Base-by-base conservation (phyloP, 2,329 filamentous ascomycete genomes). In the Neurospora sp. region DNA sequence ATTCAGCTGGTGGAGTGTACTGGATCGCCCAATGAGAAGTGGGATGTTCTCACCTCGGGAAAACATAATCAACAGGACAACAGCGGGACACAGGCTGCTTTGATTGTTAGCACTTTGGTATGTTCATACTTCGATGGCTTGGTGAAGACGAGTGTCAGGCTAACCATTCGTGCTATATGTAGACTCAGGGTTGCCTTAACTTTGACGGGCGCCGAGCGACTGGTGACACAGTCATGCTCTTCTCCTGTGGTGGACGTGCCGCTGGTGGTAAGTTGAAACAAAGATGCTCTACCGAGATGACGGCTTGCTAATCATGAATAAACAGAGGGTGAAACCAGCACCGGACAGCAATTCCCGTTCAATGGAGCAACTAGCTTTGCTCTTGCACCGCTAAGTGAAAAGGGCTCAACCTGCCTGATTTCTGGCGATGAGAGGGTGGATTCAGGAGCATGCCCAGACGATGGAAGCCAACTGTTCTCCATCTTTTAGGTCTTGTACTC, bases 221-320 rank as follows among this genome's bases (percentile, higher is more conserved):
- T 2, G 81, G 80, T 1, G 83, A 86, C 68, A 83, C 81, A 1
- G 83, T 86, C 36, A 83, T 77, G 5, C 69, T 86, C 19, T 86
- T 86, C 71, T 84, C 83, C 1, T 86, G 84, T 71, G 84, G 84
- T 36, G 84, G 84, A 10, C 80, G 84, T 41, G 84, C 83, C 17
- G 83, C 81, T 57, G 84, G 84, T 66, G 75, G 82, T 81, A 76
- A 78, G 78, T 77, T 11, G 28, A 66, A 11, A 38, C 15, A 69
- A 76, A 69, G 12, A 5, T 17, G 66, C 57, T 23, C 46, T 68
- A 46, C 52, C 83, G 83, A 77, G 46, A 83, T 84, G 36, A 83
- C 8, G 81, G 84, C 41, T 33, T 62, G 1, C 52, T 62, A 68
- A 77, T 69, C 11, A 1, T 15, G 67, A 41, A 23, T 57, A 68